Evolutionary conservation across 441 rosid genomes (phyloP), one percentile per base, ranked within the genome.

Genomic region (Geranium incanum): DNA sequence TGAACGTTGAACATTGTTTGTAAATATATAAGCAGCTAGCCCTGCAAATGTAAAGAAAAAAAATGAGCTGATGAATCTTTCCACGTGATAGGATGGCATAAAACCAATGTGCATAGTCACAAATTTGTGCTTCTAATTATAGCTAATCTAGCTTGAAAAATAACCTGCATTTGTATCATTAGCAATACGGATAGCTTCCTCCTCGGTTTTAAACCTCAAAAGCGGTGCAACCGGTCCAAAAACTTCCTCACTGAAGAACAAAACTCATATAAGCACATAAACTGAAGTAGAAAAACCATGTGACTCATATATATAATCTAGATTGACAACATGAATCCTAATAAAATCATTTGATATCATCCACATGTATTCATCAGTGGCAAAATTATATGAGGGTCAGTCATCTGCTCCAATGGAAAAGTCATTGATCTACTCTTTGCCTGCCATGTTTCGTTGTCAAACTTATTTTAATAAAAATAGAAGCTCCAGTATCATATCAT

Each of bases 151-250:
- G 62, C 45, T 55, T 39, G 68, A 67, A 70, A 37, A 75, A 73
- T 52, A 71, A 86, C 97, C 99, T 84, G 96, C 91, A 71, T 79
- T 88, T 45, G 99, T 95, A 82, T 91, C 85, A 64, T 92, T 95
- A 57, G 97, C 97, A 74, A 90, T 73, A 60, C 43, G 74, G 73
- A 95, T 86, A 67, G 98, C 98, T 38, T 92, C 99, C 70, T 90
- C 95, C 85, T 95, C 98, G 2, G 95, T 95, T 81, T 82, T 87
- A 80, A 95, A 95, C 39, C 81, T 82, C 82, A 88, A 67, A 45
- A 95, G 84, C 21, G 98, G 97, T 57, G 97, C 98, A 74, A 95
- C 97, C 16, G 99, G 99, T 82, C 98, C 99, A 66, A 92, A 95
- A 57, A 90, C 88, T 84, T 95, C 99, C 85, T 92, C 93, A 76